Evolutionary conservation across 306 rosid genomes (phyloP), one percentile per base, ranked within the genome.

Genomic region (Cucumis melo): DNA sequence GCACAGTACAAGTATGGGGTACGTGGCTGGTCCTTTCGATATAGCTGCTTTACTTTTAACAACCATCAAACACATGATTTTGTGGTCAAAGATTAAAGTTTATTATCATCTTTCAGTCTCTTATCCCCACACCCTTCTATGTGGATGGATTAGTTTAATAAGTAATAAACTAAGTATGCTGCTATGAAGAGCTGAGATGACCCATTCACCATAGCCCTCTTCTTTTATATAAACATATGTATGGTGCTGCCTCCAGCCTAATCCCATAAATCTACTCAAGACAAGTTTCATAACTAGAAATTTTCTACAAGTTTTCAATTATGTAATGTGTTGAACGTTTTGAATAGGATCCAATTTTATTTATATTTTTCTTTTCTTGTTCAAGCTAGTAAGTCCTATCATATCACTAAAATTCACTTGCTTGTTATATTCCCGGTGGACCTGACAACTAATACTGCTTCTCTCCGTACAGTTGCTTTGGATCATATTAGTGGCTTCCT

Each of bases 401-500:
- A 15, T 48, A 1, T 16, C 36, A 48, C 15, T 50, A 3, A 4
- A 72, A 48, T 16, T 72, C 10, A 13, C n/a, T 11, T 27, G 76
- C 42, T 29, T 10, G 41, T 48, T 71, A 50, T 14, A 7, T 68
- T 68, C 19, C 38, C 23, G 3, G 27, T 48, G 16, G 17, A 50
- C 76, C 56, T 72, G 44, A 71, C 76, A 27, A 4, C 17, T 74
- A 53, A 64, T 17, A 34, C 73, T 34, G 71, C 62, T 39, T 74
- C 78, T 24, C 32, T 7, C 5, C 20, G 27, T 46, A 29, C 87
- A 94, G 99, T 78, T 94, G 81, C 97, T 94, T 77, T 94, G 99
- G 99, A 90, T 94, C 83, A 94, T 94, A 83, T 84, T 94, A 84
- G 86, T 92, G 79, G 96, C 99, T 73, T 94, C 99, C 2, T 87